Percentiles rank a stretch among this genome's conserved stretches.
Conservation (phyloP, 2,329 filamentous ascomycete species). For the Xylaria sp. region DNA sequence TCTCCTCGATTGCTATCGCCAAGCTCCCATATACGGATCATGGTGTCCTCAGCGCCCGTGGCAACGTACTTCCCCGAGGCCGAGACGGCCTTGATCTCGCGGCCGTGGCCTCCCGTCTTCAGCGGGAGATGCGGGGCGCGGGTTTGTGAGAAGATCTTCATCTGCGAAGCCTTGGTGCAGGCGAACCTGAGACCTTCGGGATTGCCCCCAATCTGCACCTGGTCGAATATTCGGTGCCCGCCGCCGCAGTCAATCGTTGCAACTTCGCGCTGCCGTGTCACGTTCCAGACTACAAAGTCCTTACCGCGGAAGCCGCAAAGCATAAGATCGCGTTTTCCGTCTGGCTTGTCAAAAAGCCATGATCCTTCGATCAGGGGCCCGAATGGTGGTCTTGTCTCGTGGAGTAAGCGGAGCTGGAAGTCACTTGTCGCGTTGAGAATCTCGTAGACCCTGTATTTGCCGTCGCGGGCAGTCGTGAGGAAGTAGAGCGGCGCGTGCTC, state of each 20-base stretch:
- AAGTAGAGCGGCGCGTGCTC: conserved; percentile 57
- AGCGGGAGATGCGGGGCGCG: conserved; percentile 59
- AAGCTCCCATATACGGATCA: conserved; percentile 77
- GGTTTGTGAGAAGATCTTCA: conserved; percentile 59
- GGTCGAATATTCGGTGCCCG: conserved; percentile 79
- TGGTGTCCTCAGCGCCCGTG: conserved; percentile 79
- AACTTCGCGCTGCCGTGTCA: conserved; percentile 74
- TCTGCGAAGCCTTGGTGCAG: conserved; percentile 76
- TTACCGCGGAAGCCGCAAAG: conserved; percentile 85
- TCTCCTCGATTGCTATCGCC: conserved; percentile 34
- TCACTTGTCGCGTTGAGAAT: conserved; percentile 44
- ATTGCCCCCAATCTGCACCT: conserved; percentile 46
- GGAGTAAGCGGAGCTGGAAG: conserved; percentile 61
- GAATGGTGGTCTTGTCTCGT: conserved; percentile 75
- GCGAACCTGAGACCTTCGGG: conserved; percentile 63
- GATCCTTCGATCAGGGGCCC: conserved; percentile 81
- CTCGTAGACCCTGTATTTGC: conserved; percentile 74
- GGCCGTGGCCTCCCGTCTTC: conserved; percentile 79
- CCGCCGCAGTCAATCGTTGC: conserved; percentile 84
- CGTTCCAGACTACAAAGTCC: conserved; percentile 84
- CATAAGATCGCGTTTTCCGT: conserved; percentile 64
- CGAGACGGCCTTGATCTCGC: conserved; percentile 75
- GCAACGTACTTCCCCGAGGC: conserved; percentile 57
- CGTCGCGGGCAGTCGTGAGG: conserved; percentile 80
- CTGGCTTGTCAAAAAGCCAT: conserved; percentile 60